Evolutionary conservation across 441 rosid genomes (phyloP).

Genomic region (Adansonia madagascariensis): DNA sequence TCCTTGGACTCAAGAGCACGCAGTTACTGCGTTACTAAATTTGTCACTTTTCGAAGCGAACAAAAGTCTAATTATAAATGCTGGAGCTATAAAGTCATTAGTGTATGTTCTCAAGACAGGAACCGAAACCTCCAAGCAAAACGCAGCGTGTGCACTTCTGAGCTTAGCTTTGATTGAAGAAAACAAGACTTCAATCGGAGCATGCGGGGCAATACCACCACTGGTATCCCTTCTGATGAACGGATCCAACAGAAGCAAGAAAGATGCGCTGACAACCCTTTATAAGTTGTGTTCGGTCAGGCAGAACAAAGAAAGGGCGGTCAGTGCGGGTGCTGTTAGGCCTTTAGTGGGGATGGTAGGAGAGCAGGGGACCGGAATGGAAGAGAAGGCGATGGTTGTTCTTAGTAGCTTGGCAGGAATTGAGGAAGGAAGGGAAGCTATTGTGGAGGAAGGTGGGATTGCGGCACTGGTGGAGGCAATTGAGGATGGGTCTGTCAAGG

Average conservation of each 20-base stretch:
- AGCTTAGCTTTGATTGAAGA: slow-evolving; percentile 78
- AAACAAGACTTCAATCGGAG: slow-evolving; percentile 81
- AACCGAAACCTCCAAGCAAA: slow-evolving; percentile 85
- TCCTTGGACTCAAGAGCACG: slow-evolving; percentile 92
- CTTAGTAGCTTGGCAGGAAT: slow-evolving; percentile 72
- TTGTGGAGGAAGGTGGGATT: slow-evolving; percentile 84
- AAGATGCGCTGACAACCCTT: slow-evolving; percentile 82
- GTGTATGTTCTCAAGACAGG: slow-evolving; percentile 87
- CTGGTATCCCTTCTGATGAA: slow-evolving; percentile 69
- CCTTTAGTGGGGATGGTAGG: slow-evolving; percentile 75
- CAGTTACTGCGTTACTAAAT: slow-evolving; percentile 82
- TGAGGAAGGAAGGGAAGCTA: slow-evolving; percentile 65
- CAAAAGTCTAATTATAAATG: slow-evolving; percentile 56
- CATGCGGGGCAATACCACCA: slow-evolving; percentile 83
- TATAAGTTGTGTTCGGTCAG: slow-evolving; percentile 76
- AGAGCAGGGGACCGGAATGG: slow-evolving; percentile 75
- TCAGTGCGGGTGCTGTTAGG: slow-evolving; percentile 80
- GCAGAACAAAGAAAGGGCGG: slow-evolving; percentile 86
- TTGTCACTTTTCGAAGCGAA: slow-evolving; percentile 79
- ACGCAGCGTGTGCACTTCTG: slow-evolving; percentile 85
- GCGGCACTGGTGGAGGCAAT: slow-evolving; percentile 83
- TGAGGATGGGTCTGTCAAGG: slow-evolving; percentile 78
- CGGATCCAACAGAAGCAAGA: slow-evolving; percentile 80
- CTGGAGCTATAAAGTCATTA: slow-evolving; percentile 77
- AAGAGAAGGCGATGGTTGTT: slow-evolving; percentile 94